Evolutionary conservation across 2,329 filamentous ascomycete species (phyloP), one percentile per base, ranked within the genome.

Genomic region (Botryotinia narcissicola): DNA sequence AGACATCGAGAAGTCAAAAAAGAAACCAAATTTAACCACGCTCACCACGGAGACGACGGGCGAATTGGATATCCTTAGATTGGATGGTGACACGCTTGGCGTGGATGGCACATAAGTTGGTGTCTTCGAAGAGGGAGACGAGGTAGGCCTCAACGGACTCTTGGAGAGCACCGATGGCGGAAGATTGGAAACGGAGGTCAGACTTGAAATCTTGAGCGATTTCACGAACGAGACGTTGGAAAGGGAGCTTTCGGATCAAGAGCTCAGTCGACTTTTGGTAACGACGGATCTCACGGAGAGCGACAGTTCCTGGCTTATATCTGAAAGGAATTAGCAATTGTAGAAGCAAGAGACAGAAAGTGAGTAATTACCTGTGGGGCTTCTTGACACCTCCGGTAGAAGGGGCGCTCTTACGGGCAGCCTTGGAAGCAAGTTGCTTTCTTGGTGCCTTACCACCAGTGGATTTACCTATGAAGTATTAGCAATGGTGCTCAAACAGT

Each of bases 81-180:
- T 95, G 95, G 86, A 98, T 98, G 82, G 95, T 98, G 82, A 98
- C 96, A 87, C 96, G 94, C 91, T 98, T 98, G 86, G 96, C 95
- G 87, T 98, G 96, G 85, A 98, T 97, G 82, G 96, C 95, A 87
- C 95, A 98, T 97, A 79, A 87, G 88, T 98, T 98, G 86, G 95
- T 98, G 84, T 98, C 95, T 86, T 98, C 95, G 81, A 98, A 98
- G 78, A 98, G 92, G 62, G 95, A 97, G 85, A 98, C 95, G 81
- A 99, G 92, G 87, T 98, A 98, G 3, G 96, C 97, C 88, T 99
- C 96, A 78, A 97, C 95, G 72, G 96, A 97, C 89, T 99, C 96
- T 87, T 99, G 95, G 59, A 99, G 91, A 78, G 96, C 96, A 82
- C 94, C 93, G 83, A 99, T 98, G 84, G 96, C 96, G 64, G 95